Conservation (phyloP, 306 rosid genomes). For the Vigna reflexopilosa region DNA sequence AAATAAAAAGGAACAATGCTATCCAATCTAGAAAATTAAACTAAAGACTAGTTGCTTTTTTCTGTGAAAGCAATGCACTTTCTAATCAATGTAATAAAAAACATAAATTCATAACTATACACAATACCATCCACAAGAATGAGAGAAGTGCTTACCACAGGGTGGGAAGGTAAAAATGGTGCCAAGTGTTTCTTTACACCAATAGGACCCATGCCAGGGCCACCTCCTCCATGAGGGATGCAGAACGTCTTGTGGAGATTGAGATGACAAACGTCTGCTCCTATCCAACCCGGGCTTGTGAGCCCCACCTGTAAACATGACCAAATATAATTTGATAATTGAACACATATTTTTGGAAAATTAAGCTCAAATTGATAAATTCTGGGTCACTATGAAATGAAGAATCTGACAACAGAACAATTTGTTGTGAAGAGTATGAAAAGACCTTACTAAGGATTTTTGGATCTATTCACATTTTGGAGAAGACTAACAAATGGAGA, state of each 20-base stretch:
- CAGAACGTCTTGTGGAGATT: constrained; percentile 99
- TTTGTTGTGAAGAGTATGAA: not conserved
- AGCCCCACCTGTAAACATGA: constrained; percentile 78
- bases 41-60: not conserved
- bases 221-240: constrained; percentile 99
- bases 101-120: constrained; percentile 8
- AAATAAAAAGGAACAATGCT: constrained; percentile 15
- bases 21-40: constrained; percentile 21
- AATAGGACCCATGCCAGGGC: constrained; percentile 99
- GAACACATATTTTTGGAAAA: constrained; percentile 25
- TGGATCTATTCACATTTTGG: constrained; percentile 17
- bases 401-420: constrained; percentile 34
- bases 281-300: constrained; percentile 98
- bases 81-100: constrained; percentile 31
- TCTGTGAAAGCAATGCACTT: not conserved
- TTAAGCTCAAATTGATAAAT: constrained; percentile 25
- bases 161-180: constrained; percentile 98
- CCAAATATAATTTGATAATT: constrained; percentile 21
- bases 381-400: constrained; percentile 6
- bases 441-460: constrained; percentile 8
- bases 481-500: not conserved
- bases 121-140: constrained; percentile 1
- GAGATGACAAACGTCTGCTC: constrained; percentile 99
- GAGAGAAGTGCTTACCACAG: constrained; percentile 70
- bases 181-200: constrained; percentile 99